Evolutionary conservation across 2,329 filamentous ascomycete genomes (phyloP).

Genomic region (Talaromyces rugulosus): DNA sequence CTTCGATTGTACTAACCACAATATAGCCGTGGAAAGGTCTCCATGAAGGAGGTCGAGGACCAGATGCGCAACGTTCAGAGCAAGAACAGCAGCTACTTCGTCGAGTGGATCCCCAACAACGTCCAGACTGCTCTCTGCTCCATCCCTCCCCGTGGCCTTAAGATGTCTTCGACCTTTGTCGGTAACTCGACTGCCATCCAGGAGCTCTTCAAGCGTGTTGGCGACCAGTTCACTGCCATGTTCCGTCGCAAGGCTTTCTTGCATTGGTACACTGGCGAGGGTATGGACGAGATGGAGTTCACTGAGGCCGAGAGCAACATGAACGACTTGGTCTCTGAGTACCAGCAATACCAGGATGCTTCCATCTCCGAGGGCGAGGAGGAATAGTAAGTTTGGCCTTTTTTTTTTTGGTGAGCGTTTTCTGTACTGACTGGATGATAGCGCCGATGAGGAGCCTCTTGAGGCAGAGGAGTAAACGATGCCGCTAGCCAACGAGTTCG

Average conservation of each 20-base stretch:
- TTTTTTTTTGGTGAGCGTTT: background rate
- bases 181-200: conserved; percentile 99
- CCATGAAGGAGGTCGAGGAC: conserved; percentile 99
- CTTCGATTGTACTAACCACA: conserved; percentile 26
- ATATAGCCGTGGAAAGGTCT: conserved; percentile 88
- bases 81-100: conserved; percentile 99
- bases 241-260: conserved; percentile 99
- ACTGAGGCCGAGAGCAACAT: conserved; percentile 99
- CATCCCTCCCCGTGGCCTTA: conserved; percentile 92
- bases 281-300: conserved; percentile 99
- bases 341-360: conserved; percentile 99
- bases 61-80: conserved; percentile 99
- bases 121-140: conserved; percentile 99
- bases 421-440: conserved; percentile 20
- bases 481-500: background rate
- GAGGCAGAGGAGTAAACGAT: conserved; percentile 66
- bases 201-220: conserved; percentile 99
- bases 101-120: conserved; percentile 99
- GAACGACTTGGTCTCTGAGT: conserved; percentile 99
- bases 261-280: conserved; percentile 99
- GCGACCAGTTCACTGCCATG: conserved; percentile 99
- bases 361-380: conserved; percentile 96
- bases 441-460: conserved; percentile 68
- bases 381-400: conserved; percentile 59
- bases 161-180: conserved; percentile 99